Base-by-base conservation (phyloP, 495 filamentous ascomycete genomes). In the Lepidopterella palustris region DNA sequence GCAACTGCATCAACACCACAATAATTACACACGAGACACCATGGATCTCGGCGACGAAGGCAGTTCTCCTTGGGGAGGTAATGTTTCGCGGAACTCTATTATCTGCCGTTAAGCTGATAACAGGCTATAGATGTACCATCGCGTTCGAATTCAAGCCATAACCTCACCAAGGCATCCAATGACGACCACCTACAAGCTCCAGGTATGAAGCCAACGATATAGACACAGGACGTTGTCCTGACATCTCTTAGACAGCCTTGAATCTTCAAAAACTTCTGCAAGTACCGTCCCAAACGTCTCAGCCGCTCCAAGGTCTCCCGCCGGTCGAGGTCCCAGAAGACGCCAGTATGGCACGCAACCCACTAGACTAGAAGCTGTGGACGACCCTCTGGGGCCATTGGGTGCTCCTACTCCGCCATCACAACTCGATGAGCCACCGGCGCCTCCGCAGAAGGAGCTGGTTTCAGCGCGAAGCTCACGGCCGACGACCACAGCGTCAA, bases 321-420 rank as follows among this genome's bases (percentile, higher is more conserved):
- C 72, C 62, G 74, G 75, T 66, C 78, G 80, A 66, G 76, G 71
- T 29, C 76, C 80, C 24, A 76, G 83, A 65, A 85, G 82, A 24
- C 83, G 80, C 31, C 86, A 89, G 55, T 79, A 90, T 62, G 88
- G 84, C 69, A 86, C 88, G 39, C 90, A 93, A 70, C 80, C 87
- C 31, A 95, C 89, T 39, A 84, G 84, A 45, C 80, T 97, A 49
- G 87, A 97, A 76, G 89, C 90, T 29, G 85, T 95, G 60, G 90
- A 92, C 67, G 89, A 96, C 70, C 86, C 90, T 45, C 79, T 95
- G 51, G 95, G 93, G 27, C 93, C 93, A n/a, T 80, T 98, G 27
- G 95, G 93, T 35, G 90, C 93, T 53, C 76, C 91, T 2, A 86
- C 80, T 42, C 63, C 69, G 58, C 56, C 73, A 55, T 55, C 71